Evolutionary conservation across 257 asterid species (phyloP), one percentile per base, ranked within the genome.

Genomic region (Paraleonurus japonicus): DNA sequence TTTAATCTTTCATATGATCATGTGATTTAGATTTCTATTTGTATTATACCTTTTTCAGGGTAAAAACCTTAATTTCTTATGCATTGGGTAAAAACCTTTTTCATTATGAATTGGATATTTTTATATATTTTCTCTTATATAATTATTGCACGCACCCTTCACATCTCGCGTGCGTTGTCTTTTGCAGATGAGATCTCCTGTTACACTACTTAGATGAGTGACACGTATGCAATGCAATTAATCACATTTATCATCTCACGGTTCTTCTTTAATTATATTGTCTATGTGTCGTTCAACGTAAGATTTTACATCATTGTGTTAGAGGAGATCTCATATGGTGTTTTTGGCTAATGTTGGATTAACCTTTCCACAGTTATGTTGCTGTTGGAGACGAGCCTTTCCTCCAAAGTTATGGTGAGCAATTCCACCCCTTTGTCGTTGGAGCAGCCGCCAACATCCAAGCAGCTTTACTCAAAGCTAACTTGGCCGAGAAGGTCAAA

Each of bases 331-430:
- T n/a, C n/a, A n/a, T n/a, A n/a, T n/a, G n/a, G 26, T 37, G 57
- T 67, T 28, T 51, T 69, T 53, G n/a, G 67, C 69, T 71, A 43
- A 69, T 41, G 27, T 65, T 54, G 0, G 19, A 61, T 39, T 65
- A 61, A 43, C 27, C 58, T 71, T 11, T 35, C 71, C 45, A 17
- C 78, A 92, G 98, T 78, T 90, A 85, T 67, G 78, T 92, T 39
- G 89, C 95, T 54, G 86, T 88, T 19, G 98, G 96, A 55, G 95
- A 90, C 27, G 96, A 90, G 74, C 90, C 95, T 35, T 90, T 90
- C 85, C 87, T 85, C 77, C 85, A 78, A 72, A 84, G 75, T 55
- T 87, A 88, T 33, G 89, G 93, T 3, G 83, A 80, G 28, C 89
- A 87, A 67, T 92, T 92, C 84, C 50, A 85, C 65, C 96, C 96